Conservation (phyloP, 2,329 filamentous ascomycete genomes). For the Meredithiella fracta region DNA sequence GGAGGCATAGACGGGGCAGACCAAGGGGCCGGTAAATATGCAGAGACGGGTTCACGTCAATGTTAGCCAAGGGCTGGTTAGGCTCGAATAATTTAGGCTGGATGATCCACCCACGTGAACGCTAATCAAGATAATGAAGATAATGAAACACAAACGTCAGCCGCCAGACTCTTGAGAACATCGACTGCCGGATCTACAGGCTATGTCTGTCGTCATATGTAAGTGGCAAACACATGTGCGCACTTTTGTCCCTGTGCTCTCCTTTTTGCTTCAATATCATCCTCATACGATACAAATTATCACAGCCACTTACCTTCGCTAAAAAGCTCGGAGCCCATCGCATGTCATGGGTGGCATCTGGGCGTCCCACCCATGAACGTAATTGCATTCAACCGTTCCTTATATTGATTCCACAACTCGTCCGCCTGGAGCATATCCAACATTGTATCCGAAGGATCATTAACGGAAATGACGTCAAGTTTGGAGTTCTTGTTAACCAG, state of each 20-base stretch:
- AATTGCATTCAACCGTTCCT: slow-evolving; percentile 29
- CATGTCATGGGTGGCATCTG: slow-evolving; percentile 25
- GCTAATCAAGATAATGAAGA: slow-evolving; percentile 22
- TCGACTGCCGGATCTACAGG: too few species aligned
- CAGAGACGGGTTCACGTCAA: slow-evolving; percentile 30
- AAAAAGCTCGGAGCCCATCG: slow-evolving; percentile 33
- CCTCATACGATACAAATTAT: neutral
- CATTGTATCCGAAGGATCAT: slow-evolving; percentile 42
- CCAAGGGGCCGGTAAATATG: slow-evolving; percentile 28
- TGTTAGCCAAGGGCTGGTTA: slow-evolving; percentile 36
- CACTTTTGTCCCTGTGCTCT: too few species aligned
- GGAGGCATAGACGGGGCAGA: slow-evolving; percentile 54
- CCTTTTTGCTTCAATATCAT: too few species aligned
- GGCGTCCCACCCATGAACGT: slow-evolving; percentile 33
- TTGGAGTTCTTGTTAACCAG: slow-evolving; percentile 32
- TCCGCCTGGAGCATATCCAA: slow-evolving; percentile 42
- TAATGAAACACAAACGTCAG: neutral
- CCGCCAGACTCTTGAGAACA: neutral
- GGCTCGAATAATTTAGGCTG: slow-evolving; percentile 20
- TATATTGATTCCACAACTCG: slow-evolving; percentile 32
- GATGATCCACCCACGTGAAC: slow-evolving; percentile 44
- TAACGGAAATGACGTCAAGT: slow-evolving; percentile 56
- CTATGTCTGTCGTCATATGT: too few species aligned
- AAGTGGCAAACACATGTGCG: too few species aligned
- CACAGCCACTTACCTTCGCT: slow-evolving; percentile 26